Percentiles rank a stretch among this genome's conserved stretches.
Evolutionary conservation across 2,329 filamentous ascomycete genomes (phyloP).

Genomic region (Tolypocladium capitatum): DNA sequence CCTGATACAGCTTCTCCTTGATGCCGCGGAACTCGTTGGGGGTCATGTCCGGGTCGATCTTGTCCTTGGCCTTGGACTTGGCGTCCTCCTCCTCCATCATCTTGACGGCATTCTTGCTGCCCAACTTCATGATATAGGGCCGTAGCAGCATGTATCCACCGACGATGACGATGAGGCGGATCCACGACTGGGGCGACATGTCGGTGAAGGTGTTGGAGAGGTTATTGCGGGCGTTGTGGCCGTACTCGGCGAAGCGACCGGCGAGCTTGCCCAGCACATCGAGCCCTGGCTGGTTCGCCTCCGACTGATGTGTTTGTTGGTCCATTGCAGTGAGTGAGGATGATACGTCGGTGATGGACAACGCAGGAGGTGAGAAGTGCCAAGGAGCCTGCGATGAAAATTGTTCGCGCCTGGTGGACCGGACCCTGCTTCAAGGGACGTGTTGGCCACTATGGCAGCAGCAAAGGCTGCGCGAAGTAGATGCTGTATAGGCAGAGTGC

Average conservation of each 20-base stretch:
- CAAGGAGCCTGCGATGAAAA: not conserved
- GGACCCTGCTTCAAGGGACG: not conserved
- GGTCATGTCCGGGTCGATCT: conserved; percentile 34
- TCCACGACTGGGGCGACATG: conserved; percentile 40
- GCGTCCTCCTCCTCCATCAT: conserved; percentile 47
- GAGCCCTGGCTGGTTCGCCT: conserved; percentile 14
- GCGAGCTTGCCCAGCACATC: conserved; percentile 20
- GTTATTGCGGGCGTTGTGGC: conserved; percentile 32
- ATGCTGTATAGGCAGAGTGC: not conserved
- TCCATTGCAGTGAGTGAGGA: conserved; percentile 4
- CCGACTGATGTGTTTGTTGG: conserved; percentile 13
- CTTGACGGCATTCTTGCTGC: conserved; percentile 48
- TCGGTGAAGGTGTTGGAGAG: conserved; percentile 32
- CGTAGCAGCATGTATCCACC: conserved; percentile 62
- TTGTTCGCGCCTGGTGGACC: not conserved
- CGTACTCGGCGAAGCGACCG: conserved; percentile 20
- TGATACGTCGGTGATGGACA: not conserved
- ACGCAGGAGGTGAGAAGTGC: not conserved
- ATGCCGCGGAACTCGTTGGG: conserved; percentile 52
- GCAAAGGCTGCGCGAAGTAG: not conserved
- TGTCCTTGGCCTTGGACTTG: conserved; percentile 16
- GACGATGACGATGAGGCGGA: conserved; percentile 59
- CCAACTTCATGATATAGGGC: conserved; percentile 59
- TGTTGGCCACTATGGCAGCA: not conserved
- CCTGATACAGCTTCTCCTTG: conserved; percentile 37